Conservation (phyloP, 371 early-diverging fungal species). For the Nematocida parisii region DNA sequence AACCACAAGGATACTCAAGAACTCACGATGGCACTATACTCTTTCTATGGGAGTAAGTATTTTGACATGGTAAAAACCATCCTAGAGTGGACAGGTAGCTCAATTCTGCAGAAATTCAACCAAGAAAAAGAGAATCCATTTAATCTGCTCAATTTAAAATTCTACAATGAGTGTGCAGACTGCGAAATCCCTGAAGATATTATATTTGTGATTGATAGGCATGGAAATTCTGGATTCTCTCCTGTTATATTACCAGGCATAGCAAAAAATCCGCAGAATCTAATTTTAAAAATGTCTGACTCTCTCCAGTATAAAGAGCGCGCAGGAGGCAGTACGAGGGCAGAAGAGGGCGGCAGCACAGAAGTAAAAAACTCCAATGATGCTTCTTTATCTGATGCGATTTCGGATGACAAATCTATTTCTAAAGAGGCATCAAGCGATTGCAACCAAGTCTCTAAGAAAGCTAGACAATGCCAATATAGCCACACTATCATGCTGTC, state of each 20-base stretch:
- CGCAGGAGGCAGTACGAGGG: background rate
- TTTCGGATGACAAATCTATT: too few relatives aligned
- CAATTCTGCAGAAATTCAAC: slow-evolving; percentile 58
- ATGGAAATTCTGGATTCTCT: slow-evolving; percentile 52
- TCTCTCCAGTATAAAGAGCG: slow-evolving; percentile 4
- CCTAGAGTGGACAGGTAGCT: slow-evolving; percentile 69
- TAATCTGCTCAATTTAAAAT: slow-evolving; percentile 61
- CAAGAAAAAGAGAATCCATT: slow-evolving; percentile 67
- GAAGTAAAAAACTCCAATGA: background rate
- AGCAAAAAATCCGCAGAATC: slow-evolving; percentile 44
- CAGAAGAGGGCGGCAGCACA: background rate
- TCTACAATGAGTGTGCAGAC: slow-evolving; percentile 42
- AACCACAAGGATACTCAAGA: slow-evolving; percentile 72
- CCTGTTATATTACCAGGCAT: slow-evolving; percentile 57
- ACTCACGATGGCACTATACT: slow-evolving; percentile 70
- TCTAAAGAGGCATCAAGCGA: slow-evolving; percentile 1
- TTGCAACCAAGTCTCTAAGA: background rate
- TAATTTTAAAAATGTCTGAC: slow-evolving; percentile 51
- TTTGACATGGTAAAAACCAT: slow-evolving; percentile 67
- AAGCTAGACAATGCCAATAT: background rate
- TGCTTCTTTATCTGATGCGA: background rate
- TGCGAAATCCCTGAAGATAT: slow-evolving; percentile 51
- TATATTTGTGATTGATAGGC: slow-evolving; percentile 61
- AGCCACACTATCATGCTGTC: background rate
- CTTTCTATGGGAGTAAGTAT: slow-evolving; percentile 60